Conservation (phyloP, 768 basidiomycete genomes). For the Leccinum variicolor region DNA sequence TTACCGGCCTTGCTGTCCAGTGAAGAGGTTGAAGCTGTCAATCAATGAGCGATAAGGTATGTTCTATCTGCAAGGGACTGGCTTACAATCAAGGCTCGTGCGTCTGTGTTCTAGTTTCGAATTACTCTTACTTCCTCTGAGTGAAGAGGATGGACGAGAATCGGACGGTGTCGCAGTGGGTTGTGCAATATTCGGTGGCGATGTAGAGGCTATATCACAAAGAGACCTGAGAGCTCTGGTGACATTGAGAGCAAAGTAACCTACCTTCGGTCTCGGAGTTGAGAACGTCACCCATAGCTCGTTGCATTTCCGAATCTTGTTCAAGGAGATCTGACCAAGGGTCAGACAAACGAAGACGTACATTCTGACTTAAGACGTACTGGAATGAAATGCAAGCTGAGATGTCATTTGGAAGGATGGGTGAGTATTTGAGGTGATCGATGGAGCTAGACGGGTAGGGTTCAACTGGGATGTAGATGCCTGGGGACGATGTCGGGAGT, state of each 20-base stretch:
- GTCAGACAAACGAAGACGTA: not conserved
- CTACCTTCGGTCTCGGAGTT: slow-evolving; percentile 46
- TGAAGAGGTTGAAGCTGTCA: slow-evolving; percentile 28
- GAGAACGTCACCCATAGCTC: slow-evolving; percentile 53
- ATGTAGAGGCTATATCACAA: slow-evolving; percentile 13
- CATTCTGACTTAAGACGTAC: slow-evolving; percentile 35
- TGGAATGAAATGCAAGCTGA: slow-evolving; percentile 48
- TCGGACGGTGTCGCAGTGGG: slow-evolving; percentile 3
- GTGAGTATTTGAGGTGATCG: slow-evolving; percentile 53
- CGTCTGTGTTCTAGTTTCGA: slow-evolving; percentile 7
- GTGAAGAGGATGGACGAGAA: slow-evolving; percentile 15
- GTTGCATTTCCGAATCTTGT: slow-evolving; percentile 70
- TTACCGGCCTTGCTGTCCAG: slow-evolving; percentile 14
- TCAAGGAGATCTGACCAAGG: slow-evolving; percentile 55
- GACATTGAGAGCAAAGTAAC: not conserved
- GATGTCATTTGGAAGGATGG: slow-evolving; percentile 53
- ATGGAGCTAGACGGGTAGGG: slow-evolving; percentile 40
- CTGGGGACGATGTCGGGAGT: slow-evolving; percentile 15
- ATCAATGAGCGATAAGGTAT: not conserved
- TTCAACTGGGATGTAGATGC: slow-evolving; percentile 37
- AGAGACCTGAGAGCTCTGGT: not conserved
- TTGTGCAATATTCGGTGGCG: slow-evolving; percentile 4
- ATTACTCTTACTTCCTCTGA: not conserved
- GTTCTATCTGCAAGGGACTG: not conserved
- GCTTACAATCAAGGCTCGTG: slow-evolving; percentile 17